These are phyloP conservation scores for Melastoma malabathricum DNA, from an alignment of 345 rosid species.

Conservation along the genomic window DNA sequence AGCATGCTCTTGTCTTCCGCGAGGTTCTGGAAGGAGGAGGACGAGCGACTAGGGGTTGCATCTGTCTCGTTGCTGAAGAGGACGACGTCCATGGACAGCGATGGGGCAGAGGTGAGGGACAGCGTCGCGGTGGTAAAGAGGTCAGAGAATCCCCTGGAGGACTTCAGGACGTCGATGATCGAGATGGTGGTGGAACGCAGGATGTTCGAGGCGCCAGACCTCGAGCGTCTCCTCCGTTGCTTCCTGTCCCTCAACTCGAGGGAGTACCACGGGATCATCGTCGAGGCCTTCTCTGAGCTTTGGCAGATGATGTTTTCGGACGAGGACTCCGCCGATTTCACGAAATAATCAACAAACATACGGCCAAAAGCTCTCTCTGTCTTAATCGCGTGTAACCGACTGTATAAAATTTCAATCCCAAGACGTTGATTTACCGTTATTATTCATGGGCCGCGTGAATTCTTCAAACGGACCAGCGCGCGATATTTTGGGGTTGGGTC, in stretches of 20 bases:
- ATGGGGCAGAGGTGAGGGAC: slow-evolving; percentile 20
- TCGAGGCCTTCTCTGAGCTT: slow-evolving; percentile 38
- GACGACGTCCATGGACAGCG: slow-evolving; percentile 7
- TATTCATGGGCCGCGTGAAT: too few species aligned
- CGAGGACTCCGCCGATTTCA: slow-evolving; percentile 3
- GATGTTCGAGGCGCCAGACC: slow-evolving; percentile 27
- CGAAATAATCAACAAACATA: too few species aligned
- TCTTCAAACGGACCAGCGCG: too few species aligned
- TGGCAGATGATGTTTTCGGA: slow-evolving; percentile 39
- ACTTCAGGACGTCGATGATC: slow-evolving; percentile 48
- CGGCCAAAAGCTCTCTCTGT: too few species aligned
- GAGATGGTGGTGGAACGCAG: slow-evolving; percentile 51
- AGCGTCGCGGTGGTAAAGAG: slow-evolving; percentile 47
- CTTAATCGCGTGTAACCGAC: too few species aligned
- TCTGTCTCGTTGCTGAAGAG: slow-evolving; percentile 4
- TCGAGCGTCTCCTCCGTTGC: slow-evolving; percentile 43
- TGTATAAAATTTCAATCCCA: too few species aligned
- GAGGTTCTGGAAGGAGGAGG: slow-evolving; percentile 17
- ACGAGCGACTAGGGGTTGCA: slow-evolving; percentile 9
- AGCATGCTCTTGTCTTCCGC: slow-evolving; percentile 12
- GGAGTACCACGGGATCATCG: slow-evolving; percentile 31
- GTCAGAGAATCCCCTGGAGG: slow-evolving; percentile 40
- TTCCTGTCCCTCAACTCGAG: slow-evolving; percentile 35
- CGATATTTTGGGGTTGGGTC: too few species aligned
- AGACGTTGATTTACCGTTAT: too few species aligned